A percentile compares a stretch with the other conserved stretches of the same genome.
Conservation (phyloP, 441 rosid species). For the Isatis lusitanica region DNA sequence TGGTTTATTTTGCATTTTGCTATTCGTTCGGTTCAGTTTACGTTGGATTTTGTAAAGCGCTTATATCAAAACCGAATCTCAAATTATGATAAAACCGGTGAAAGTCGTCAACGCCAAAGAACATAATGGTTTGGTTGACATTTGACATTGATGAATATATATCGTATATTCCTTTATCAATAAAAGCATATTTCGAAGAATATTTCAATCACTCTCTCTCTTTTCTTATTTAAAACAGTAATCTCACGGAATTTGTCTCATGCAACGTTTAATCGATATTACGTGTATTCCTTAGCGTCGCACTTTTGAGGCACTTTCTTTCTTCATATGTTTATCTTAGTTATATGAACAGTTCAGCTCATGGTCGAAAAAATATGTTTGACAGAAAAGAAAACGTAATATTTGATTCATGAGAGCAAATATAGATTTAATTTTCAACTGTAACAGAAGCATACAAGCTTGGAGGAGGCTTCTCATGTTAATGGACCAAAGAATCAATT, state of each 20-base stretch:
- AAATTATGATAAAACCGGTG: background rate
- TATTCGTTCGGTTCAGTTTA: background rate
- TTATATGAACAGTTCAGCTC: background rate
- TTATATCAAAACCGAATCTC: background rate
- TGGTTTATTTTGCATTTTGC: too few species aligned
- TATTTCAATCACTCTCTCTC: background rate
- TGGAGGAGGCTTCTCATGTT: background rate
- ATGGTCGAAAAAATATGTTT: too few species aligned
- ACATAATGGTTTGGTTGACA: background rate
- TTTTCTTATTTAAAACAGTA: too few species aligned
- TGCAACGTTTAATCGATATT: too few species aligned
- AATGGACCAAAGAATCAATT: slow-evolving; percentile 7
- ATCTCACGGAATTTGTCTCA: too few species aligned
- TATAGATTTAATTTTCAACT: background rate
- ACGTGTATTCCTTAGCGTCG: too few species aligned
- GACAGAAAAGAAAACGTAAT: background rate
- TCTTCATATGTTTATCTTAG: background rate
- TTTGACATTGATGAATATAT: background rate
- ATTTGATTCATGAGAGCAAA: background rate
- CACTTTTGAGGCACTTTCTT: too few species aligned
- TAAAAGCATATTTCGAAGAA: slow-evolving; percentile 24
- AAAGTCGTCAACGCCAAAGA: background rate
- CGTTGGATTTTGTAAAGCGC: too few species aligned
- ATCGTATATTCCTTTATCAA: background rate
- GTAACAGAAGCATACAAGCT: slow-evolving; percentile 12